Evolutionary conservation across 2,329 filamentous ascomycete species (phyloP), one percentile per base, ranked within the genome.

Genomic region (Amphichorda felina): DNA sequence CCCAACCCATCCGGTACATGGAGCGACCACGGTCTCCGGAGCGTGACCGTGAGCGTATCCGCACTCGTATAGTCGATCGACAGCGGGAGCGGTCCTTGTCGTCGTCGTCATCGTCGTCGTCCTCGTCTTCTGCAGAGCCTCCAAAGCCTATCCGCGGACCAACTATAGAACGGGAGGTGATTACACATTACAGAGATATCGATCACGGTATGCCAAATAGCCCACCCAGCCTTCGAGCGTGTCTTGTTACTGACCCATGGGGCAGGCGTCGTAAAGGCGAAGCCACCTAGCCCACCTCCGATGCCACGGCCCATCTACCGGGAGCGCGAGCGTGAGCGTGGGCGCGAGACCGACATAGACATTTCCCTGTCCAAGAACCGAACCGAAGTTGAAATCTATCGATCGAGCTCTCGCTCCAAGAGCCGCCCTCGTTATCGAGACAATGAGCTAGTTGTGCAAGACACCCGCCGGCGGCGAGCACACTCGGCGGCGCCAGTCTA

Each of bases 181-280:
- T 93, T 44, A 93, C 85, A 0, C 84, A 91, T 58, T 89, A 91
- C 53, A 73, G 79, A 39, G 82, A 89, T 50, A 81, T 93, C 46
- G 83, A 94, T 50, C 85, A 94, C 59, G 87, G 83, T 85, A 65
- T 53, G 75, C 25, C 13, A 24, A 24, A 10, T 10, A 24, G 10
- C 6, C 21, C 10, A 24, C 6, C 21, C 10, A 24, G 6, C 10
- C 21, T 6, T 6, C 21, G 21, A 10, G 21, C 6, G 10, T 24
- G 21, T 24, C 10, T 24, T 24, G 21, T 24, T 24, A 31, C 36
- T 40, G 19, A 38, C 32, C 15, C 13, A 22, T 15, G 8, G 10
- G n/a, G 8, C n/a, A 75, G 70, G 69, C 27, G 53, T 70, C 28
- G 52, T 72, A 25, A 51, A 46, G 35, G 55, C 49, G 3, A 56